These are phyloP conservation scores for Limnanthes douglasii DNA, from an alignment of 345 rosid genomes.

Conservation along the genomic window DNA sequence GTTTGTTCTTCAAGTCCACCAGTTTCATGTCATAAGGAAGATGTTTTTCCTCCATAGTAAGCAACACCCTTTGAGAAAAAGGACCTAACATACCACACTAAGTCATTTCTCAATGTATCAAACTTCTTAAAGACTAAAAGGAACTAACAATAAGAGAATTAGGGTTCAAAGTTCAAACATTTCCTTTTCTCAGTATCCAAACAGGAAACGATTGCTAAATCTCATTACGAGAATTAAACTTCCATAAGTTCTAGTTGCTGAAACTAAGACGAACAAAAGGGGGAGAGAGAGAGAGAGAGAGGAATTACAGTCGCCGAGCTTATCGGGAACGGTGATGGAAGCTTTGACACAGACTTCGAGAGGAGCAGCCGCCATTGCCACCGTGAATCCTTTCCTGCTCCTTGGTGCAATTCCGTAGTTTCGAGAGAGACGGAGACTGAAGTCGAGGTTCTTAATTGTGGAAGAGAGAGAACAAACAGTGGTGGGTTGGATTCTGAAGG, in stretches of 20 bases:
- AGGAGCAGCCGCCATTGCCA: conserved; percentile 40
- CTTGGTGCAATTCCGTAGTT: conserved; percentile 6
- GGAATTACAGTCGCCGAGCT: conserved; percentile 72
- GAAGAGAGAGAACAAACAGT: conserved; percentile 31
- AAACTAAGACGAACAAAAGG: not conserved
- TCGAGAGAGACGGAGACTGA: conserved; percentile 11
- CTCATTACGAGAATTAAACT: not conserved
- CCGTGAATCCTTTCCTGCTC: conserved; percentile 12
- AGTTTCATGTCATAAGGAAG: conserved; percentile 74
- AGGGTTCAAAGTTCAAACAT: conserved; percentile 1
- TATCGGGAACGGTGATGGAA: conserved; percentile 56
- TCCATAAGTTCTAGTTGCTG: not conserved
- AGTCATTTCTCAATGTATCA: not conserved
- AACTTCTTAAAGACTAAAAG: not conserved
- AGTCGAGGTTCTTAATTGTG: conserved; percentile 22
- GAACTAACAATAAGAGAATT: not conserved
- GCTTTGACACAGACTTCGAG: conserved; percentile 81
- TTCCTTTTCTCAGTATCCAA: not conserved
- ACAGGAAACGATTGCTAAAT: not conserved
- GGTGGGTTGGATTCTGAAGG: conserved; percentile 27
- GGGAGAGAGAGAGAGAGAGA: conserved; percentile 7
- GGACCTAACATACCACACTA: conserved; percentile 35
- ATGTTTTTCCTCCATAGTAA: conserved; percentile 86
- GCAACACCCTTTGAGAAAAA: conserved; percentile 76
- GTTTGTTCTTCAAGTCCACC: conserved; percentile 72